Evolutionary conservation across 2,329 filamentous ascomycete species (phyloP).

Genomic region (Curvularia sp.): DNA sequence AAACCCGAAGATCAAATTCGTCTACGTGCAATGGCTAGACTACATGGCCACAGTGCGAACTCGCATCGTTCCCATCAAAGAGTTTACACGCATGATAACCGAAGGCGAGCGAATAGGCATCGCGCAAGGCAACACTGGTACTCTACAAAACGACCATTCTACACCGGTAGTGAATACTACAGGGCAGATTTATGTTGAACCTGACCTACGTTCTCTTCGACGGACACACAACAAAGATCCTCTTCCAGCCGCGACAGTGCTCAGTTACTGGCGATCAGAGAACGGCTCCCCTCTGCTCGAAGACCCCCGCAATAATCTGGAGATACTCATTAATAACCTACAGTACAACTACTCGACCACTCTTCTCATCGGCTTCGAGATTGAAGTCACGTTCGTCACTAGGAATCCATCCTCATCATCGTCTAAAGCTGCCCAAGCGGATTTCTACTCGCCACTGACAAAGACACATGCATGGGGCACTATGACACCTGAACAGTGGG

Average conservation of each 20-base stretch:
- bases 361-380: slow-evolving; percentile 78
- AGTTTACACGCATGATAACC: slow-evolving; percentile 49
- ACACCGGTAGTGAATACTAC: slow-evolving; percentile 63
- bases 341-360: slow-evolving; percentile 60
- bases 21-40: slow-evolving; percentile 80
- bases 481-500: slow-evolving; percentile 67
- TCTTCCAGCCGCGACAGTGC: slow-evolving; percentile 67
- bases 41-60: slow-evolving; percentile 73
- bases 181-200: slow-evolving; percentile 71
- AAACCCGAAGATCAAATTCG: slow-evolving; percentile 65
- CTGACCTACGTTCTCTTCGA: slow-evolving; percentile 69
- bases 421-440: slow-evolving; percentile 34
- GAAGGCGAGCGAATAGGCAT: slow-evolving; percentile 61
- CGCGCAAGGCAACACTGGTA: slow-evolving; percentile 67
- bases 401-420: slow-evolving; percentile 41
- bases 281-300: slow-evolving; percentile 60
- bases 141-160: slow-evolving; percentile 71
- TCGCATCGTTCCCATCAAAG: slow-evolving; percentile 69
- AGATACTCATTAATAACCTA: slow-evolving; percentile 60
- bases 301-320: slow-evolving; percentile 65
- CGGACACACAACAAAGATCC: slow-evolving; percentile 56
- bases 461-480: slow-evolving; percentile 75
- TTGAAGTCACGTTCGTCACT: slow-evolving; percentile 77
- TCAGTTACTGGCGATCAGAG: slow-evolving; percentile 69
- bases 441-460: slow-evolving; percentile 56